Base-by-base conservation (phyloP, 1,284 basidiomycete genomes). In the Tylopilus sp. region DNA sequence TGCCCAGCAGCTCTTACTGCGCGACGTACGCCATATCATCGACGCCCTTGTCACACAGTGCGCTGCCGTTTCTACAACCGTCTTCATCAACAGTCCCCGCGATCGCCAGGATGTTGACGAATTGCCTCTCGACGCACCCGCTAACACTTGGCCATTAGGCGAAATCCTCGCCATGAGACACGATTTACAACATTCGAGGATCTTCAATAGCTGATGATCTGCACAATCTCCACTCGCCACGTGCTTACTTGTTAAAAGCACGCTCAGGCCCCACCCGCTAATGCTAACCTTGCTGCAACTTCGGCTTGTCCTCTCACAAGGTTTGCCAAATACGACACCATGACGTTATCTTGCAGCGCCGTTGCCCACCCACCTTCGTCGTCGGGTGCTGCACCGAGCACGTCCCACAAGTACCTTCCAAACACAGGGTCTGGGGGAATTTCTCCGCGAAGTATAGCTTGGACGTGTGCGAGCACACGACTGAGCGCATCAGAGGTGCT, bases 61-160 rank as follows among this genome's bases (percentile, higher is more conserved):
- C 55, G 67, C 68, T 41, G 48, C 70, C 26, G 59, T 83, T 44
- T 73, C 74, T 15, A 79, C 79, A 10, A 70, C 74, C 11, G 30
- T 69, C 52, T 31, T 51, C 29, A 25, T 47, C 39, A 33, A 44
- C 29, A 7, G 21, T 28, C 5, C 19, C 15, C 10, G 25, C 21
- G 13, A 35, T 35, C 44, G 48, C 31, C 52, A 65, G 16, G 55
- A 57, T n/a, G 70, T 71, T 52, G 71, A 76, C 46, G 71, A 74
- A 41, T 59, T 61, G 2, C 55, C 52, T 18, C 50, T 64, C 16
- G 56, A 74, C 36, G 82, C 82, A 2, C 93, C 93, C 5, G 86
- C 88, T 21, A 93, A 85, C 56, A 97, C 90, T 5, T 99, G 95
- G 92, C 96, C 96, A 0, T 68, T 99, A 13, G 95, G 94, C n/a